Evolutionary conservation across 1,284 basidiomycete species (phyloP), one percentile per base, ranked within the genome.

Genomic region (Cryptococcus deneoformans): DNA sequence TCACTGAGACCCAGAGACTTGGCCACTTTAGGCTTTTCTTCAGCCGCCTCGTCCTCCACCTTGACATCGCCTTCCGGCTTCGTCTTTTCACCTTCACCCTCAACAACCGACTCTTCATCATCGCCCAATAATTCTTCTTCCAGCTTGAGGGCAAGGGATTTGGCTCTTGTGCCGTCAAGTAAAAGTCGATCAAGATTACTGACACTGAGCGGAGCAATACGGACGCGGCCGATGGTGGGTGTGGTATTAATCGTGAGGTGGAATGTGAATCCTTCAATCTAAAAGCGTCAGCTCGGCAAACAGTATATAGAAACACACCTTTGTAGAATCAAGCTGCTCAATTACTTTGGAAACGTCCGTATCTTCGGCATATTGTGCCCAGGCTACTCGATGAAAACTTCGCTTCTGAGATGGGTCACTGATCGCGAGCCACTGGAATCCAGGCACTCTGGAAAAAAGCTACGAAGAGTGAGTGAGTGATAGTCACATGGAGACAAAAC

Each of bases 221-320:
- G 86, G 57, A 90, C 80, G 60, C 87, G 83, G 62, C 87, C 87
- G 53, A 85, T 83, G 74, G 91, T 89, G 12, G 91, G 86, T 54
- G 86, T 86, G 37, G 84, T 82, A 69, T 87, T 91, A 73, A 91
- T 87, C 20, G 85, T 86, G 68, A 95, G 88, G 75, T 95, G 91
- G 53, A 95, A 80, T 66, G 91, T 93, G 80, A 95, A 94, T 54
- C 87, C 88, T 75, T 93, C 91, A 70, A 96, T 89, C 92, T 95
- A 63, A 20, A 3, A 7, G 1, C 6, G 24, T 44, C 43, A 44
- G 43, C 43, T 44, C 11, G 11, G 8, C 43, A 8, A 44, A 44
- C 40, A 2, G 43, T 6, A 6, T 2, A 11, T 3, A 29, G 29
- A 38, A n/a, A 48, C 73, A 46, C 64, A 92, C 92, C 85, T 92